Conservation (phyloP, 2,329 filamentous ascomycete species). For the Pyricularia grisea region DNA sequence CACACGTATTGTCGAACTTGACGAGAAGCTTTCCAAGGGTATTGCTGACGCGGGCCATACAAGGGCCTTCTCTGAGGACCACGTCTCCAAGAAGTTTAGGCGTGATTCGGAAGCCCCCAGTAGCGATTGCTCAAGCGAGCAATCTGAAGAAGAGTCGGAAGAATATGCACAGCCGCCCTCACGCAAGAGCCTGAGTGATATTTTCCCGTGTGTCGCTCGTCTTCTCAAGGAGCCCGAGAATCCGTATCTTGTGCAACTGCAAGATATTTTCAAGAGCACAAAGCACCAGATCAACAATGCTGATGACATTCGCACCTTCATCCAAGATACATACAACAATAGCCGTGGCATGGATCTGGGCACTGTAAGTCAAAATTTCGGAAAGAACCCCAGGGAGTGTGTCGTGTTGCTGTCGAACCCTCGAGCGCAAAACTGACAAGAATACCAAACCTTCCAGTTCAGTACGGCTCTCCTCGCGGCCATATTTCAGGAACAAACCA, state of each 20-base stretch:
- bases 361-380: conserved; percentile 28
- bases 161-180: not conserved
- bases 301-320: conserved; percentile 32
- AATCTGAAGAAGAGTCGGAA: not conserved
- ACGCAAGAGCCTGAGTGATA: not conserved
- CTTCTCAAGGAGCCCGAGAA: not conserved
- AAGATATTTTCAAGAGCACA: not conserved
- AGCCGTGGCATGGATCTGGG: conserved; percentile 48
- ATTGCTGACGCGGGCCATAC: too few relatives aligned
- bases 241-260: not conserved
- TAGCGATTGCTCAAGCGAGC: not conserved
- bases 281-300: not conserved
- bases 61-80: conserved; percentile 28
- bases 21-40: too few relatives aligned
- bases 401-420: not conserved
- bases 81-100: conserved; percentile 13
- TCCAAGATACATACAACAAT: conserved; percentile 28
- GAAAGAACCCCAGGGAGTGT: not conserved
- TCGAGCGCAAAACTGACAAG: not conserved
- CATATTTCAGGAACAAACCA: conserved; percentile 41
- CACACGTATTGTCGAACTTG: too few relatives aligned
- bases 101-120: not conserved
- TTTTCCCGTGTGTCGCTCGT: not conserved
- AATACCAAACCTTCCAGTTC: conserved; percentile 17
- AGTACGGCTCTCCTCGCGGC: conserved; percentile 25